These are phyloP conservation scores for Volvariella surrecta DNA, from an alignment of 1,284 basidiomycete species.

Conservation along the genomic window DNA sequence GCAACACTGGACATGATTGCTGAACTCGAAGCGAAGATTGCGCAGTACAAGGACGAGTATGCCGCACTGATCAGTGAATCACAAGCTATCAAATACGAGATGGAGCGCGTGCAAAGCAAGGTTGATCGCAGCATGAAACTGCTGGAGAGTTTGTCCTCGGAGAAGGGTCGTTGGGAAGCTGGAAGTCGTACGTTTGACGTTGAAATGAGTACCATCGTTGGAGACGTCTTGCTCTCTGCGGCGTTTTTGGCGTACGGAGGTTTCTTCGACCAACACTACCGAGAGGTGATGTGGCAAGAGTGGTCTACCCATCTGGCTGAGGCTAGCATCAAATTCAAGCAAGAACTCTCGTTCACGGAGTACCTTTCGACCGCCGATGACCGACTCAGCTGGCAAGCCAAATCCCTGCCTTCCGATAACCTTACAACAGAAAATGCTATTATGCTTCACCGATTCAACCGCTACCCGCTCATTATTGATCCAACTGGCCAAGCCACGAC, in stretches of 20 bases:
- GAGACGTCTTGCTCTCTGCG: slow-evolving; percentile 93
- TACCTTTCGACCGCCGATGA: slow-evolving; percentile 98
- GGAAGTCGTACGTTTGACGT: slow-evolving; percentile 95
- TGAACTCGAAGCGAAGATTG: slow-evolving; percentile 91
- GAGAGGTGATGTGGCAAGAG: slow-evolving; percentile 94
- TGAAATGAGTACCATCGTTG: slow-evolving; percentile 98
- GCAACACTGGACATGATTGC: slow-evolving; percentile 90
- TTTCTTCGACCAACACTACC: slow-evolving; percentile 98
- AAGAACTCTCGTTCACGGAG: slow-evolving; percentile 88
- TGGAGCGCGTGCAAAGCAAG: slow-evolving; percentile 96
- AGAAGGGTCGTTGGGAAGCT: slow-evolving; percentile 90
- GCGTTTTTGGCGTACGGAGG: slow-evolving; percentile 97
- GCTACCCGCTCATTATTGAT: slow-evolving; percentile 97
- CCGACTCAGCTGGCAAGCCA: slow-evolving; percentile 92
- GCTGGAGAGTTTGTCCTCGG: slow-evolving; percentile 91
- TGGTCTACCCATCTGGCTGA: slow-evolving; percentile 88
- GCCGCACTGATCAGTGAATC: slow-evolving; percentile 96
- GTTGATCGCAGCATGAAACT: slow-evolving; percentile 97
- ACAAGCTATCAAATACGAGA: slow-evolving; percentile 95
- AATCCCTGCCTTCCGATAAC: slow-evolving; percentile 90
- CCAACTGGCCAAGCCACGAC: slow-evolving; percentile 97
- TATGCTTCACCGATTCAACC: slow-evolving; percentile 97
- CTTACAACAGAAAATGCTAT: slow-evolving; percentile 98
- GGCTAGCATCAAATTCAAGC: slow-evolving; percentile 90
- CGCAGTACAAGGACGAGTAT: slow-evolving; percentile 95